Evolutionary conservation across 2,329 filamentous ascomycete genomes (phyloP).

Genomic region (Alternaria sp.): DNA sequence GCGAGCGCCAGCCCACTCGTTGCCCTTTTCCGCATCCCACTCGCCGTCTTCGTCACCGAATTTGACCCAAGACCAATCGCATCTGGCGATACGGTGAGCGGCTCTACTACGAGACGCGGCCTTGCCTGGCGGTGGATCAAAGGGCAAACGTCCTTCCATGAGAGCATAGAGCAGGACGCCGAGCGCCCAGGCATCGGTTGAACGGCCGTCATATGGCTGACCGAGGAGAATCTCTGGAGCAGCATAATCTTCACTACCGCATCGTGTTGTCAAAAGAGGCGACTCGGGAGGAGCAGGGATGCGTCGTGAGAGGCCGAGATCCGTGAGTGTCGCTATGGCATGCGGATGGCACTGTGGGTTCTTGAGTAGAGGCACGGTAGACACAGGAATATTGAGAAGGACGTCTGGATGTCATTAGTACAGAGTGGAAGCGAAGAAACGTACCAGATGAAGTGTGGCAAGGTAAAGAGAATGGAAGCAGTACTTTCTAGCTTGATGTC

Average conservation of each 20-base stretch:
- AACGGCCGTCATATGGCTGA: slow-evolving; percentile 89
- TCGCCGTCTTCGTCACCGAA: slow-evolving; percentile 86
- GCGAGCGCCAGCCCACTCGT: slow-evolving; percentile 75
- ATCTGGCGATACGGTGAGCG: slow-evolving; percentile 91
- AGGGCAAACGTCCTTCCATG: slow-evolving; percentile 90
- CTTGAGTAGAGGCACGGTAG: slow-evolving; percentile 67
- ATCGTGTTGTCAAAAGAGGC: slow-evolving; percentile 89
- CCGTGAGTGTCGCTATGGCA: slow-evolving; percentile 86
- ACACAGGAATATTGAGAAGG: slow-evolving; percentile 79
- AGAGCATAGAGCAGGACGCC: slow-evolving; percentile 93
- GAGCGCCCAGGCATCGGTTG: slow-evolving; percentile 93
- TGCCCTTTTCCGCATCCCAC: slow-evolving; percentile 74
- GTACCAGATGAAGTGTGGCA: slow-evolving; percentile 20
- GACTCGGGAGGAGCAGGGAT: slow-evolving; percentile 76
- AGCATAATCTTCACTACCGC: slow-evolving; percentile 95
- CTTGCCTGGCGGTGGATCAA: slow-evolving; percentile 85
- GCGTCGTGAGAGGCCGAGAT: slow-evolving; percentile 86
- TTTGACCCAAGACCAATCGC: slow-evolving; percentile 94
- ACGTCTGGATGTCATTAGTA: slow-evolving; percentile 69
- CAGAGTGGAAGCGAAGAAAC: slow-evolving; percentile 24
- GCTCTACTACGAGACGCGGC: slow-evolving; percentile 76
- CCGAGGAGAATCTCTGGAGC: slow-evolving; percentile 96
- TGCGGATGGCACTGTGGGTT: slow-evolving; percentile 80
- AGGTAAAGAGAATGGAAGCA: slow-evolving; percentile 46
- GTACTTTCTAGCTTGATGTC: slow-evolving; percentile 98